phyloP scores from a whole-genome alignment of 306 rosid species.

The Gynostemma pentaphyllum region DNA sequence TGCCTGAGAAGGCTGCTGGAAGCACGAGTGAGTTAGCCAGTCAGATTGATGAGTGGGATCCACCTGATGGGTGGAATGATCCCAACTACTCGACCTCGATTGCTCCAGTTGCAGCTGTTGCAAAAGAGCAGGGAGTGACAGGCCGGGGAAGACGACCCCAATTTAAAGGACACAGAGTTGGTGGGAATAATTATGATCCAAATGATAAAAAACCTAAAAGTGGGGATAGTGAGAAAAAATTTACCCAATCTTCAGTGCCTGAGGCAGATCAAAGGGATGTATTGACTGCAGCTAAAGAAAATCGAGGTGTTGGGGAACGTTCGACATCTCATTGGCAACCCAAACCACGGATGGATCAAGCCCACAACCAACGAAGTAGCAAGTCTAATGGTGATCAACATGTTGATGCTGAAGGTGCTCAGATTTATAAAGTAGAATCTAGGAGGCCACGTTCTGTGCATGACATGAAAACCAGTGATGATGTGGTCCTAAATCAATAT shows the following conservation, averaged over 20 bases:
- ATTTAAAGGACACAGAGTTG: conserved; percentile 47
- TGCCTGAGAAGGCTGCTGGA: conserved; percentile 24
- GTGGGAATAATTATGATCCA: conserved; percentile 35
- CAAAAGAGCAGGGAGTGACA: conserved; percentile 39
- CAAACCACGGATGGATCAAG: conserved; percentile 37
- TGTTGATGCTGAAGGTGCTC: conserved; percentile 23
- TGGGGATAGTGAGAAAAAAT: conserved; percentile 31
- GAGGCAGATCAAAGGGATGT: conserved; percentile 37
- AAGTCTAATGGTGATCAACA: conserved; percentile 28
- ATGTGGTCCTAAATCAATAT: conserved; percentile 20
- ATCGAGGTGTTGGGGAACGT: conserved; percentile 44
- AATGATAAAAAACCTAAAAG: conserved; percentile 33
- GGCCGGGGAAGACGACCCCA: conserved; percentile 46
- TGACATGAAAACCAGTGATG: conserved; percentile 21
- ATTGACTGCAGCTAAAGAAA: conserved; percentile 42
- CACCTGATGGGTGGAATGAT: conserved; percentile 36
- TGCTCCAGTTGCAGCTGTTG: conserved; percentile 25
- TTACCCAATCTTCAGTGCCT: conserved; percentile 20
- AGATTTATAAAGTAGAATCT: neutral
- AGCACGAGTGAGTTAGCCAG: conserved; percentile 37
- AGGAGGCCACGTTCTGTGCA: neutral
- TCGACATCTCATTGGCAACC: conserved; percentile 77
- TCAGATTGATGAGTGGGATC: conserved; percentile 31
- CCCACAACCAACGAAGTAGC: conserved; percentile 34
- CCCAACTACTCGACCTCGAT: conserved; percentile 22